phyloP scores from a whole-genome alignment of 345 rosid species.

The Mallotus nudiflorus region DNA sequence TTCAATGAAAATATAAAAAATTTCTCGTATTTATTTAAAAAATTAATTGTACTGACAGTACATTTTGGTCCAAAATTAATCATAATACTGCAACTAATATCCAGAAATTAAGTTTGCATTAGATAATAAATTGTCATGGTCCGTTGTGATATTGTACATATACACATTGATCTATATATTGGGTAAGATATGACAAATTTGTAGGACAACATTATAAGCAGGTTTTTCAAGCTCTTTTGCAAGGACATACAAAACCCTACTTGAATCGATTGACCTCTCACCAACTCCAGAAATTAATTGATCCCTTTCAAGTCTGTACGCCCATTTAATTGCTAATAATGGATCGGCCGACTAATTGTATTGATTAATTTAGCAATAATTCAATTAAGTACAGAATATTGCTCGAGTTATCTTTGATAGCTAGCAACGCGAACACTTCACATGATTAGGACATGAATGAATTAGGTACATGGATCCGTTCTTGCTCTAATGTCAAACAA shows the following conservation, averaged over 20 bases:
- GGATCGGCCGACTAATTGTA: slow-evolving; percentile 3
- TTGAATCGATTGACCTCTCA: slow-evolving; percentile 15
- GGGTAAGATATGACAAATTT: slow-evolving; percentile 7
- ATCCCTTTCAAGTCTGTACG: neutral
- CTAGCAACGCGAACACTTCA: neutral
- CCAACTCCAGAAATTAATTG: slow-evolving; percentile 9
- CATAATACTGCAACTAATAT: too few relatives aligned
- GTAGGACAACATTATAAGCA: neutral
- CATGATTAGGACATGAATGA: slow-evolving; percentile 7
- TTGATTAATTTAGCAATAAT: slow-evolving; percentile 1
- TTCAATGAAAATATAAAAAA: too few relatives aligned
- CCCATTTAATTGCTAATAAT: neutral
- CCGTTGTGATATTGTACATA: neutral
- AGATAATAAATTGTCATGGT: slow-evolving; percentile 7
- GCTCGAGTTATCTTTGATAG: neutral
- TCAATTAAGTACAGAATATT: neutral
- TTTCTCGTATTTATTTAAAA: too few relatives aligned
- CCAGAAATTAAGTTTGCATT: too few relatives aligned
- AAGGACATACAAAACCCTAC: too few relatives aligned
- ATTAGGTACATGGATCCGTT: neutral
- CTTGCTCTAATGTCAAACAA: neutral
- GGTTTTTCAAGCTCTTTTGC: too few relatives aligned
- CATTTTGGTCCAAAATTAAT: too few relatives aligned
- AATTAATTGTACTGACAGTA: too few relatives aligned
- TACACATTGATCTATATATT: too few relatives aligned